Base-by-base conservation (phyloP, 2,329 filamentous ascomycete genomes). In the Cytospora leucostoma region DNA sequence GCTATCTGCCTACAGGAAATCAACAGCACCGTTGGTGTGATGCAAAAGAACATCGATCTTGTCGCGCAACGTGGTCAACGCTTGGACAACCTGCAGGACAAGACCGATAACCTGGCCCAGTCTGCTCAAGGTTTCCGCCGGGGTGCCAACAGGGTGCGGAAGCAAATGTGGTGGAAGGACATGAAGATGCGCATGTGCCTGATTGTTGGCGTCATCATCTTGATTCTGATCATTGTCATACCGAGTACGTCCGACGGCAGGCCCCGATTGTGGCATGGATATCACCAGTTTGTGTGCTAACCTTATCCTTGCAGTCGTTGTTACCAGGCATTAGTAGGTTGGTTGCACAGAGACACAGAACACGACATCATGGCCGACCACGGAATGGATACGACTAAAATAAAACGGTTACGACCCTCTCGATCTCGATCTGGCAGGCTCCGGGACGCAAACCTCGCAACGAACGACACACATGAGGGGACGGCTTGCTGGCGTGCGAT, bases 141-240 rank as follows among this genome's bases (percentile, higher is more conserved):
- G 70, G 94, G 95, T 68, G 95, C 96, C 78, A 99, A 98, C 83
- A 85, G 92, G 72, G 94, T 99, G 71, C 88, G 95, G 78, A 94
- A 93, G 84, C 89, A 96, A 79, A 98, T 98, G 94, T 98, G 94
- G 94, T 98, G 93, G 94, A 98, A 98, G 86, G 94, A 98, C 75
- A 96, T 97, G 92, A 98, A 98, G 88, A 99, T 99, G 95, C 89
- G 95, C 78, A 95, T 97, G 84, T 98, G 94, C 80, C 83, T 99
- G 71, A 90, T 96, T 74, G 84, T 88, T 65, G 95, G 93, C 73
- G 90, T 99, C 78, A 90, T 98, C 76, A 85, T 98, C 70, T 84
- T 99, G 71, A 85, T 99, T 70, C 81, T 96, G 71, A 86, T 99
- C 77, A 98, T 99, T 76, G 95, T 99, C 74, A 88, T 98, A 71